phyloP scores from a whole-genome alignment of 2,329 filamentous ascomycete genomes.

The Pseudogymnoascus sp. region DNA sequence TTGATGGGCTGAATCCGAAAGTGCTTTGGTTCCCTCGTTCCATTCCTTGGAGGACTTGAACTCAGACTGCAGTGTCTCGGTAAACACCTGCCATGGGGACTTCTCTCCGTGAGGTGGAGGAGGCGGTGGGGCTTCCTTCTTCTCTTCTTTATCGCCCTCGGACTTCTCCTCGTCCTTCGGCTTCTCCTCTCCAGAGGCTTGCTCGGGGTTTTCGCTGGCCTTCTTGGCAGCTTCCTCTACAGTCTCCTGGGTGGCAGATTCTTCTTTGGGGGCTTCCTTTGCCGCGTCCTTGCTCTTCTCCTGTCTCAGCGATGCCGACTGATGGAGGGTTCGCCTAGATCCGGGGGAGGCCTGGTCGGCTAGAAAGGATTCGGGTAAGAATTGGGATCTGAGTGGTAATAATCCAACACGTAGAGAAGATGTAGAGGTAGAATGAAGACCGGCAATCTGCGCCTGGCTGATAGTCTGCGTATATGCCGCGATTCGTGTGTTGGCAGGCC shows the following conservation, averaged over 20 bases:
- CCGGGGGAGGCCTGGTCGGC: constrained; percentile 9
- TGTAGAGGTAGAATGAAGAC: constrained; percentile 21
- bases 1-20: constrained; percentile 79
- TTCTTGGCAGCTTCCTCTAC: constrained; percentile 26
- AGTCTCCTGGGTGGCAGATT: constrained; percentile 15
- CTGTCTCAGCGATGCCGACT: constrained; percentile 19
- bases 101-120: constrained; percentile 97
- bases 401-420: constrained; percentile 24
- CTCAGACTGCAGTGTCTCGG: constrained; percentile 87
- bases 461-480: constrained; percentile 28
- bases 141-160: constrained; percentile 38
- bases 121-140: constrained; percentile 61
- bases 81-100: constrained; percentile 97
- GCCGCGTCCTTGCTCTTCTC: constrained; percentile 15
- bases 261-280: constrained; percentile 9
- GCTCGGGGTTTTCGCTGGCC: constrained; percentile 30
- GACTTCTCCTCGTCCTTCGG: constrained; percentile 36
- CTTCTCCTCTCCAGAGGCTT: constrained; percentile 31
- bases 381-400: constrained; percentile 26
- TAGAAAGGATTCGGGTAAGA: constrained; percentile 29
- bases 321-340: constrained; percentile 20
- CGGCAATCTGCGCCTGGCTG: constrained; percentile 24
- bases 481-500: constrained; percentile 23
- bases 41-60: constrained; percentile 98
- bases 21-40: constrained; percentile 96